Conservation (phyloP, 2,329 filamentous ascomycete species). For the Teratosphaeriaceae sp. region DNA sequence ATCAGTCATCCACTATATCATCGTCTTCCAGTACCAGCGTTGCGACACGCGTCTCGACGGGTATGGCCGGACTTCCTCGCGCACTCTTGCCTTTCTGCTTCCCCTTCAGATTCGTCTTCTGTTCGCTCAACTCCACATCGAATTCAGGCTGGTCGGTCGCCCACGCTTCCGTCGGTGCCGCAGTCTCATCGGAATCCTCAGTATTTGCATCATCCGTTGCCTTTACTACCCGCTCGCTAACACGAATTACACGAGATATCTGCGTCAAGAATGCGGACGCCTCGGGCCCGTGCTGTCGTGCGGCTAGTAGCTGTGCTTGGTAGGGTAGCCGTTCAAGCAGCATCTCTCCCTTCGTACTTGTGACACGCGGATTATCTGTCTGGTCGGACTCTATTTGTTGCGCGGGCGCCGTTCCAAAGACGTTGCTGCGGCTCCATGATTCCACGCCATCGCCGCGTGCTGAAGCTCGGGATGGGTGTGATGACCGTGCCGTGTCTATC, state of each 20-base stretch:
- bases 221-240: slow-evolving; percentile 27
- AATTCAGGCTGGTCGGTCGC: slow-evolving; percentile 35
- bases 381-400: background rate
- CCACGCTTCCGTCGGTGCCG: slow-evolving; percentile 31
- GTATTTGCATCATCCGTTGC: slow-evolving; percentile 14
- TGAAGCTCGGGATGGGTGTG: background rate
- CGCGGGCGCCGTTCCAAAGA: background rate
- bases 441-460: slow-evolving; percentile 13
- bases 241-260: slow-evolving; percentile 60
- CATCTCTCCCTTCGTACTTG: slow-evolving; percentile 61
- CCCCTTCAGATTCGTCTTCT: background rate
- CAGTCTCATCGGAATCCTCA: slow-evolving; percentile 26
- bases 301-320: slow-evolving; percentile 57
- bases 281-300: slow-evolving; percentile 18
- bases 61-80: slow-evolving; percentile 12
- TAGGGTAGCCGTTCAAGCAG: slow-evolving; percentile 84
- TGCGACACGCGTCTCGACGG: slow-evolving; percentile 24
- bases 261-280: slow-evolving; percentile 47
- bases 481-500: background rate
- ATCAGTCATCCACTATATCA: slow-evolving; percentile 38
- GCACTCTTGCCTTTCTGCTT: slow-evolving; percentile 1
- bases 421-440: slow-evolving; percentile 16
- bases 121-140: slow-evolving; percentile 3
- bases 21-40: slow-evolving; percentile 38
- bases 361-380: slow-evolving; percentile 9